Percentiles rank a stretch among this genome's conserved stretches.
These are phyloP conservation scores for Kwoniella dejecticola DNA, from an alignment of 768 basidiomycete species.

Conservation along the genomic window DNA sequence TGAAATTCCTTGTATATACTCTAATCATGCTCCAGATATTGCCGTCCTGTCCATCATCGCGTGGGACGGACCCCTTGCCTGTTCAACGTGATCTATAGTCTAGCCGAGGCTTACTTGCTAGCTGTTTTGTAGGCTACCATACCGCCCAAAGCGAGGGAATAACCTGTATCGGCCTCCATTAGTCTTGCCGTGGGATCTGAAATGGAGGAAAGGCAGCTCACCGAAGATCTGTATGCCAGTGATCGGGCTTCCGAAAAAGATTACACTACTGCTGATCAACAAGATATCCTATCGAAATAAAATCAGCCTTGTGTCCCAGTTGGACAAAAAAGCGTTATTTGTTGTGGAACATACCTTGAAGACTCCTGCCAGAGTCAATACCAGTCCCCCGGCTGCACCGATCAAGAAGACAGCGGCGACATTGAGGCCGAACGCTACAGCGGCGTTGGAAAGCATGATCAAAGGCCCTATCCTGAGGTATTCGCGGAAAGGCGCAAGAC, in stretches of 20 bases:
- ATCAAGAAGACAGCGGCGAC: conserved; percentile 94
- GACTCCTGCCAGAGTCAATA: conserved; percentile 90
- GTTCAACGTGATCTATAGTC: background rate
- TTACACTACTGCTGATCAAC: conserved; percentile 81
- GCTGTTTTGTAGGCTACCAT: conserved; percentile 79
- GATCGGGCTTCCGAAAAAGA: conserved; percentile 75
- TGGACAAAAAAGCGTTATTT: background rate
- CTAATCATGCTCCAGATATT: too few species aligned
- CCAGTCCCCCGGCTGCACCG: conserved; percentile 63
- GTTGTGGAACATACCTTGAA: conserved; percentile 65
- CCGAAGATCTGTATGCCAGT: conserved; percentile 82
- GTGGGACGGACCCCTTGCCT: too few species aligned
- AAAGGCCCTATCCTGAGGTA: conserved; percentile 66
- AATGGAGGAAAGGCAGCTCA: conserved; percentile 33
- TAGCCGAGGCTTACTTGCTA: conserved; percentile 19
- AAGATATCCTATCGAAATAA: conserved; percentile 74
- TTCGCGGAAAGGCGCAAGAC: conserved; percentile 79
- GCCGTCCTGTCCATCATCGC: too few species aligned
- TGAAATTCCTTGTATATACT: too few species aligned
- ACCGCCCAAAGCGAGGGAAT: conserved; percentile 79
- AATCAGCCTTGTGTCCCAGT: background rate
- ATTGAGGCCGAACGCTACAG: conserved; percentile 83
- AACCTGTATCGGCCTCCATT: conserved; percentile 60
- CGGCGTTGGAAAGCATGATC: conserved; percentile 78
- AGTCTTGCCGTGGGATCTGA: background rate